A percentile compares a stretch with the other conserved stretches of the same genome.
phyloP scores from a whole-genome alignment of 306 rosid genomes.

The Luffa acutangula region DNA sequence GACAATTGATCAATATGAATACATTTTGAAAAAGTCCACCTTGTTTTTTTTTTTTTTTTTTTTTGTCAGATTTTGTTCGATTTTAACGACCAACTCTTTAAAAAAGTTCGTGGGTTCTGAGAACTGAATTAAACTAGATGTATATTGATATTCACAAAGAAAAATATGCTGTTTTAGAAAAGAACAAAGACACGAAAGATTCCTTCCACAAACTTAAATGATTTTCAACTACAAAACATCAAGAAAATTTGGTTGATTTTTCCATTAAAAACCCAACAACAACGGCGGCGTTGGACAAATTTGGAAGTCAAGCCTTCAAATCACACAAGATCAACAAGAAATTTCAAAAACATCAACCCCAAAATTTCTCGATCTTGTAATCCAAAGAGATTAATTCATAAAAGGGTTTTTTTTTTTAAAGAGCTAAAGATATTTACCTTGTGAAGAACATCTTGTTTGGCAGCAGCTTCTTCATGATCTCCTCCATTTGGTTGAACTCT shows the following conservation, averaged over 20 bases:
- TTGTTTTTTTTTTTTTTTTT: too few species aligned
- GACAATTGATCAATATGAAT: background rate
- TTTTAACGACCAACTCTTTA: background rate
- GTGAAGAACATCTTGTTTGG: conserved; percentile 13
- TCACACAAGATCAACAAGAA: background rate
- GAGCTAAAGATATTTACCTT: conserved; percentile 24
- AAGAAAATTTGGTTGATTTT: background rate
- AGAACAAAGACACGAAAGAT: background rate
- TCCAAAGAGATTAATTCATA: background rate
- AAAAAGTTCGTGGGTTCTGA: background rate
- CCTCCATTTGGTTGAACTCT: conserved; percentile 22
- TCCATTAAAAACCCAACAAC: background rate
- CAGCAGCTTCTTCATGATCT: conserved; percentile 15
- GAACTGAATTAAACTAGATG: background rate
- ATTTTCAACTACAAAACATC: background rate
- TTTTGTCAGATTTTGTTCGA: background rate
- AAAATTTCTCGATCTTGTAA: background rate
- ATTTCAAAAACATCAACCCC: background rate
- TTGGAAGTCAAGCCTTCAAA: background rate
- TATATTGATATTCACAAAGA: conserved; percentile 1
- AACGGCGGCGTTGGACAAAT: background rate
- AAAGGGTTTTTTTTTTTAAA: background rate
- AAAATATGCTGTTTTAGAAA: background rate
- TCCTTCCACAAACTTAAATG: background rate
- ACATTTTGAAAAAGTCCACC: background rate